Conservation (phyloP, 768 basidiomycete species). For the Boletus sp. region DNA sequence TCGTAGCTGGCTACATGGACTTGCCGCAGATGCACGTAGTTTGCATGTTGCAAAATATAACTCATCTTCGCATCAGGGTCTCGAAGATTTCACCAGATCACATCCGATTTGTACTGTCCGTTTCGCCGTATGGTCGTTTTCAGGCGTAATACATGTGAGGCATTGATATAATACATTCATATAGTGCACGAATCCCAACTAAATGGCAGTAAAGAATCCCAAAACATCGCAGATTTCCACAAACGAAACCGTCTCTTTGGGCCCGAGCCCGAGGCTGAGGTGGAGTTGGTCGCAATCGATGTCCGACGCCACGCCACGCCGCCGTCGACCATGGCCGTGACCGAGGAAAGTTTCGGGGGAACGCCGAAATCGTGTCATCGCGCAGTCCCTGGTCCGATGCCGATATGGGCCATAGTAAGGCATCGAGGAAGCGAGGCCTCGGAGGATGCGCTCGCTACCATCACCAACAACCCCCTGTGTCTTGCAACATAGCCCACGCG, state of each 20-base stretch:
- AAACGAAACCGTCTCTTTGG: neutral
- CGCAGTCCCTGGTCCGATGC: no score
- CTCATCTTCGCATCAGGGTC: neutral
- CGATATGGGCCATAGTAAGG: no score
- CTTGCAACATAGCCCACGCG: no score
- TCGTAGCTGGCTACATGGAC: slow-evolving; percentile 34
- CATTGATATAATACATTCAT: neutral
- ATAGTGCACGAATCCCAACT: neutral
- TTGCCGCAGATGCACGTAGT: slow-evolving; percentile 11
- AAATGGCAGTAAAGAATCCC: slow-evolving; percentile 1
- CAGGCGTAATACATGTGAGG: neutral
- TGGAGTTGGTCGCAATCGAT: no score
- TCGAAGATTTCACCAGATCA: neutral
- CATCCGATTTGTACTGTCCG: slow-evolving; percentile 2
- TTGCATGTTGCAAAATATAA: slow-evolving; percentile 5
- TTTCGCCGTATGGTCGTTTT: neutral
- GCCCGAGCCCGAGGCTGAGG: neutral
- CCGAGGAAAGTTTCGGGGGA: no score
- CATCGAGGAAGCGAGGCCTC: no score
- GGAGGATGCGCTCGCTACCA: no score
- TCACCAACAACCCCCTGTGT: no score
- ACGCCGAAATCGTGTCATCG: no score
- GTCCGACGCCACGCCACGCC: no score
- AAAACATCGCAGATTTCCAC: neutral
- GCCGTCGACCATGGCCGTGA: no score